A percentile compares a stretch with the other conserved stretches of the same genome.
Evolutionary conservation across 306 rosid species (phyloP).

Genomic region (Vachellia pachyceras): DNA sequence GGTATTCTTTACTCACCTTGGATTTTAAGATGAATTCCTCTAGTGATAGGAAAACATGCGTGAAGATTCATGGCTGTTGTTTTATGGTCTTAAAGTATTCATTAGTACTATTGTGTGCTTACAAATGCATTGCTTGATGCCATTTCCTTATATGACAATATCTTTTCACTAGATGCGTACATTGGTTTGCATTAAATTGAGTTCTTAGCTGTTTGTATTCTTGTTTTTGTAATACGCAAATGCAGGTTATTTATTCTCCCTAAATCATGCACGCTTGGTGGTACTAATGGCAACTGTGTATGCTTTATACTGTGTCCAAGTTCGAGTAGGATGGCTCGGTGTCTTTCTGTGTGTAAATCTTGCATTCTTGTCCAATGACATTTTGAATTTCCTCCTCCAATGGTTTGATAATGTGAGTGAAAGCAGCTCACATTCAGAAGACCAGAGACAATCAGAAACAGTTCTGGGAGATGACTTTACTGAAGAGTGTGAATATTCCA

Average conservation of each 20-base stretch:
- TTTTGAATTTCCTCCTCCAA: conserved; percentile 77
- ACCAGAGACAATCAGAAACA: conserved; percentile 73
- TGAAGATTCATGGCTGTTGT: conserved; percentile 25
- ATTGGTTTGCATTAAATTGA: conserved; percentile 11
- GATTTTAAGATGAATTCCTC: conserved; percentile 17
- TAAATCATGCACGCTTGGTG: conserved; percentile 91
- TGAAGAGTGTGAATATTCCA: conserved; percentile 67
- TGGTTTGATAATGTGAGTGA: conserved; percentile 90
- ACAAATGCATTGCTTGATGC: neutral
- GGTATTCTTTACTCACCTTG: conserved; percentile 27
- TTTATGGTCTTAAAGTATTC: neutral
- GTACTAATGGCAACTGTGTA: conserved; percentile 77
- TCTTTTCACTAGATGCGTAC: neutral
- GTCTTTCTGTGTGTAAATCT: conserved; percentile 83
- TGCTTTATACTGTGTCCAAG: conserved; percentile 85
- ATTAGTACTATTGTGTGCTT: neutral
- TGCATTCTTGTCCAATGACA: conserved; percentile 84
- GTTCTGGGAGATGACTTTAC: conserved; percentile 74
- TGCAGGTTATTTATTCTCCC: conserved; percentile 94
- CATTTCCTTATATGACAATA: neutral
- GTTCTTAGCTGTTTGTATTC: neutral
- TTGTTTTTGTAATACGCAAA: conserved; percentile 32
- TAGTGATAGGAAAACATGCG: conserved; percentile 8
- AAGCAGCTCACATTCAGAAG: conserved; percentile 71
- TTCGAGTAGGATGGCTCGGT: conserved; percentile 91